phyloP scores from a whole-genome alignment of 495 filamentous ascomycete species.

The Aspergillus olivimuriae region DNA sequence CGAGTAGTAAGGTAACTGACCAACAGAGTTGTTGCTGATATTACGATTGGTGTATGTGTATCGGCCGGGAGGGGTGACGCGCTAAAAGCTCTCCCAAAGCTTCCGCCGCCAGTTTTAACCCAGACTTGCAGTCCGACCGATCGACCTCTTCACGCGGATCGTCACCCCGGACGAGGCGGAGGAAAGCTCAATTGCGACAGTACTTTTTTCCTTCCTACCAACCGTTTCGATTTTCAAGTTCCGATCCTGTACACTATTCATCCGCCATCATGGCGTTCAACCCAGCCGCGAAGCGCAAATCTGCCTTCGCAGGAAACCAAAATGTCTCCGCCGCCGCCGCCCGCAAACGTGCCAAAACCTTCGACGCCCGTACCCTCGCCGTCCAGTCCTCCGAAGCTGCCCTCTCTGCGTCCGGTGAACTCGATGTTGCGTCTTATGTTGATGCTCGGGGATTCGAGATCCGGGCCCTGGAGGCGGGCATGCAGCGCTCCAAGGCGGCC shows the following conservation, averaged over 20 bases:
- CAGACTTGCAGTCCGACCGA: no score
- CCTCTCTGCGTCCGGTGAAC: conserved; percentile 64
- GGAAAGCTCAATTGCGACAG: no score
- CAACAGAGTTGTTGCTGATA: conserved; percentile 7
- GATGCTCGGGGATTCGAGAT: conserved; percentile 84
- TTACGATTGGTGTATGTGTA: conserved; percentile 13
- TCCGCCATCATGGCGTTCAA: conserved; percentile 30
- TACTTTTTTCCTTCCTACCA: not conserved
- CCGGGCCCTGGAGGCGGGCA: conserved; percentile 69
- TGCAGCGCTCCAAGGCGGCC: conserved; percentile 61
- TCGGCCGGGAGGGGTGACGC: conserved; percentile 18
- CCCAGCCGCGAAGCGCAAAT: conserved; percentile 29
- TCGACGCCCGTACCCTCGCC: conserved; percentile 65
- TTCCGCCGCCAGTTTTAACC: not conserved
- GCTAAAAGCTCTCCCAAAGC: conserved; percentile 10
- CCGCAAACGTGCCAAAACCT: conserved; percentile 59
- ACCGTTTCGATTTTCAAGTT: not conserved
- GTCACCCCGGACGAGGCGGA: no score
- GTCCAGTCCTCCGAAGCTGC: conserved; percentile 64
- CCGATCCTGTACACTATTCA: not conserved
- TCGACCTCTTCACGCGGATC: no score
- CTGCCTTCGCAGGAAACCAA: conserved; percentile 11
- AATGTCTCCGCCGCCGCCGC: conserved; percentile 25
- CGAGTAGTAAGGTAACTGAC: no score
- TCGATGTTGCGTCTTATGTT: conserved; percentile 77